Percentiles rank a stretch among this genome's conserved stretches.
Evolutionary conservation across 2,329 filamentous ascomycete species (phyloP).

Genomic region (Cladobotryum mycophilum): DNA sequence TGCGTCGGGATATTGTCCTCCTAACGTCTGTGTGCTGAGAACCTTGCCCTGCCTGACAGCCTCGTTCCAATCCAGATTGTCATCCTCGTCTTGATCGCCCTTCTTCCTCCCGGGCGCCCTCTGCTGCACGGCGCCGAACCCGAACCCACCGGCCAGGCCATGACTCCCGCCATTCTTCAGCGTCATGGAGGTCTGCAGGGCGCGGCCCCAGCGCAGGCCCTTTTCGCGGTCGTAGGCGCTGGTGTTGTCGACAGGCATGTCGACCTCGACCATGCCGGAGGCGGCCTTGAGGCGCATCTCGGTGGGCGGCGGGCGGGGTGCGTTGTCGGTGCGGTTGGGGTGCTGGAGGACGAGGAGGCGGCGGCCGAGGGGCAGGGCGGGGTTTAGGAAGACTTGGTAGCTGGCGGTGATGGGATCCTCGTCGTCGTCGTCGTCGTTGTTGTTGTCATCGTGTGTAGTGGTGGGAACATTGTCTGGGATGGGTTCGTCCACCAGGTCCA

Average conservation of each 20-base stretch:
- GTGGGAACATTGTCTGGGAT: background rate
- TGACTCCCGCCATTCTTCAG: slow-evolving; percentile 59
- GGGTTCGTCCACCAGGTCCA: slow-evolving; percentile 18
- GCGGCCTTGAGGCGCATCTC: slow-evolving; percentile 76
- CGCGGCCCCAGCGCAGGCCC: slow-evolving; percentile 76
- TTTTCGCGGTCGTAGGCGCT: slow-evolving; percentile 76
- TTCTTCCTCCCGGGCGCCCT: slow-evolving; percentile 31
- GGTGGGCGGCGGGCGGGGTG: slow-evolving; percentile 47
- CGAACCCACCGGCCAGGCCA: slow-evolving; percentile 68
- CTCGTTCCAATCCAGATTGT: slow-evolving; percentile 55
- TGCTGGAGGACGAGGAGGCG: slow-evolving; percentile 83
- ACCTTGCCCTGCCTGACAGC: slow-evolving; percentile 65
- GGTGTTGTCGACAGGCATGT: slow-evolving; percentile 72
- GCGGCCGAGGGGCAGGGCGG: slow-evolving; percentile 54
- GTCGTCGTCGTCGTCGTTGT: slow-evolving; percentile 30
- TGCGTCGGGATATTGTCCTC: slow-evolving; percentile 67
- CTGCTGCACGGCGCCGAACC: slow-evolving; percentile 47
- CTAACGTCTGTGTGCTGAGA: slow-evolving; percentile 74
- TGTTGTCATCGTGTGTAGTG: too few species aligned
- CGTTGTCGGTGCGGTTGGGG: slow-evolving; percentile 64
- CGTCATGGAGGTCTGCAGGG: slow-evolving; percentile 56
- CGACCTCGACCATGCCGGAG: slow-evolving; percentile 82
- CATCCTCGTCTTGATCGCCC: slow-evolving; percentile 40
- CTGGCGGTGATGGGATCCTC: slow-evolving; percentile 64
- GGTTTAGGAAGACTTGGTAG: slow-evolving; percentile 85